A percentile compares a stretch with the other conserved stretches of the same genome.
Evolutionary conservation across 192 early-diverging fungal genomes (phyloP).

Genomic region (Diversispora epigaea): DNA sequence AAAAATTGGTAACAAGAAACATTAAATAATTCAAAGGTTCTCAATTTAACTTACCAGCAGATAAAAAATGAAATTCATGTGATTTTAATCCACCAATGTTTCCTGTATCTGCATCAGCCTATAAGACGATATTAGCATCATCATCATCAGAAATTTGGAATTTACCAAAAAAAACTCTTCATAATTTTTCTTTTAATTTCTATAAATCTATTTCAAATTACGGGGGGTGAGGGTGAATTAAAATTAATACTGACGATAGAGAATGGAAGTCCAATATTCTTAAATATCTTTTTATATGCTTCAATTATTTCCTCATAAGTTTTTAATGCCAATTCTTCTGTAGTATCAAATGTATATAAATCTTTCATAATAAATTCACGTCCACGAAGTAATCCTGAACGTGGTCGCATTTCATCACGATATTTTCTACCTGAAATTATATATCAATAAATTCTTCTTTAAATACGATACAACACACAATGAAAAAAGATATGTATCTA

Average conservation of each 20-base stretch:
- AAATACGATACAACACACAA: background rate
- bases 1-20: background rate
- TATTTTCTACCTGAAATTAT: conserved; percentile 63
- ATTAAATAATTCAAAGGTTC: background rate
- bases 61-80: conserved; percentile 87
- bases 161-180: background rate
- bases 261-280: conserved; percentile 75
- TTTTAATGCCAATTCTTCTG: conserved; percentile 60
- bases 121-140: background rate
- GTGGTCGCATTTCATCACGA: conserved; percentile 80
- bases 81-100: conserved; percentile 87
- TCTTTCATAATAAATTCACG: conserved; percentile 98
- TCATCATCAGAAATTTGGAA: background rate
- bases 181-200: too few relatives aligned
- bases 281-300: conserved; percentile 78
- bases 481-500: background rate
- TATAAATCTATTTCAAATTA: too few relatives aligned
- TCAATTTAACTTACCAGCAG: conserved; percentile 45
- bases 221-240: background rate
- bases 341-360: conserved; percentile 85
- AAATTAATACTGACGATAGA: conserved; percentile 54
- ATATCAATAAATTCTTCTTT: background rate
- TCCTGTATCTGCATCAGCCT: conserved; percentile 74
- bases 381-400: conserved; percentile 79
- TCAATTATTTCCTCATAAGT: conserved; percentile 73